phyloP scores from a whole-genome alignment of 768 basidiomycete species.

The Hygrophoropsis aurantiaca region DNA sequence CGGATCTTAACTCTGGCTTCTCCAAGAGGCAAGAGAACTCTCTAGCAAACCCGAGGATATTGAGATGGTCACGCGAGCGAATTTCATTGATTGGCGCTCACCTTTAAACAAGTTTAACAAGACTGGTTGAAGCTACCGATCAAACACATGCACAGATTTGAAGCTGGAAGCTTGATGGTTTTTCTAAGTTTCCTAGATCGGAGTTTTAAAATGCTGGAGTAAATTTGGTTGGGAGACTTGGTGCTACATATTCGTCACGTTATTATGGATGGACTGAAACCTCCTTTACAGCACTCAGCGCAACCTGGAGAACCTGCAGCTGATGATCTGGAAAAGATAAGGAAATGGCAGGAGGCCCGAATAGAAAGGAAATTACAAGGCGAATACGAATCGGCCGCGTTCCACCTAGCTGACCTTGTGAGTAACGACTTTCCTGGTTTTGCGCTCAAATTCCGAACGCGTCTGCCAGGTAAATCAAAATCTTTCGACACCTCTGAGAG shows the following conservation, averaged over 20 bases:
- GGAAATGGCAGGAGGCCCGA: slow-evolving; percentile 76
- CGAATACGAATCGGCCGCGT: slow-evolving; percentile 73
- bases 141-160: no score
- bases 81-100: no score
- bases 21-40: no score
- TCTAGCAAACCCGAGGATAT: no score
- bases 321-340: slow-evolving; percentile 52
- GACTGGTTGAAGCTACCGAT: no score
- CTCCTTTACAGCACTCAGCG: slow-evolving; percentile 55
- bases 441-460: slow-evolving; percentile 2
- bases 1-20: no score
- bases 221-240: not conserved
- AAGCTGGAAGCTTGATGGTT: no score
- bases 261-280: slow-evolving; percentile 26
- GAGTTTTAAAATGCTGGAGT: not conserved
- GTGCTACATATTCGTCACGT: not conserved
- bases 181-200: no score
- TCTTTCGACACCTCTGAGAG: slow-evolving; percentile 59
- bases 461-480: slow-evolving; percentile 61
- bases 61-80: no score
- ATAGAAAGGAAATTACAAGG: slow-evolving; percentile 64
- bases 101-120: no score
- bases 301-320: slow-evolving; percentile 55
- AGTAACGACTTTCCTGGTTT: slow-evolving; percentile 18
- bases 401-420: slow-evolving; percentile 65